Percentiles rank a stretch among this genome's conserved stretches.
Conservation (phyloP, 352 stramenopile genomes). For the Phytophthora pini region DNA sequence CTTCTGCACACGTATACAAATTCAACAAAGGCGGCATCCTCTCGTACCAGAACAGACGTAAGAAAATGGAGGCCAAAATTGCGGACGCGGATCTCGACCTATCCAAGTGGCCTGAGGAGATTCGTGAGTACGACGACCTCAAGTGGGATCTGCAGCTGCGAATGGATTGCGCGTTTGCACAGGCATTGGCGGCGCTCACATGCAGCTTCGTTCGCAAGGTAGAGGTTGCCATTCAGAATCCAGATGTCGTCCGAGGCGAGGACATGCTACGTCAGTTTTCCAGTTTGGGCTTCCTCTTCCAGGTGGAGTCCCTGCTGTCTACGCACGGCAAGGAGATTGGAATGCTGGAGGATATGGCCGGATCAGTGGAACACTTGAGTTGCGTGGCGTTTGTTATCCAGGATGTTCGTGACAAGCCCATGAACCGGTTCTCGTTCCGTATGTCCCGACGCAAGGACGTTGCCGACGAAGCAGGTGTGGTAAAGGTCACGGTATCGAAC, state of each 20-base stretch:
- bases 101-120: slow-evolving; percentile 82
- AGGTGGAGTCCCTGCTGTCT: slow-evolving; percentile 94
- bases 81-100: slow-evolving; percentile 71
- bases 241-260: slow-evolving; percentile 75
- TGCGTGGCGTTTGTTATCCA: slow-evolving; percentile 89
- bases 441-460: slow-evolving; percentile 85
- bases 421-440: slow-evolving; percentile 87
- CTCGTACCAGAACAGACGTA: slow-evolving; percentile 75
- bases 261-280: slow-evolving; percentile 86
- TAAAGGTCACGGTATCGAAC: slow-evolving; percentile 80
- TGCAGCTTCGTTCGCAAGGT: slow-evolving; percentile 89
- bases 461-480: slow-evolving; percentile 70
- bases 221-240: slow-evolving; percentile 82
- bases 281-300: slow-evolving; percentile 87
- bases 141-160: slow-evolving; percentile 88
- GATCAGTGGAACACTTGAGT: slow-evolving; percentile 79
- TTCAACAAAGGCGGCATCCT: slow-evolving; percentile 89
- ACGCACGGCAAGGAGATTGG: slow-evolving; percentile 96
- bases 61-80: slow-evolving; percentile 86
- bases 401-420: slow-evolving; percentile 86
- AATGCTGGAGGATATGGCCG: slow-evolving; percentile 95
- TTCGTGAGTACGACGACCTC: slow-evolving; percentile 84
- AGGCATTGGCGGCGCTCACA: slow-evolving; percentile 75
- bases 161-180: slow-evolving; percentile 83
- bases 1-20: slow-evolving; percentile 85